Evolutionary conservation across 176 grass and related monocot genomes (phyloP).

Genomic region (Oryza coarctata): DNA sequence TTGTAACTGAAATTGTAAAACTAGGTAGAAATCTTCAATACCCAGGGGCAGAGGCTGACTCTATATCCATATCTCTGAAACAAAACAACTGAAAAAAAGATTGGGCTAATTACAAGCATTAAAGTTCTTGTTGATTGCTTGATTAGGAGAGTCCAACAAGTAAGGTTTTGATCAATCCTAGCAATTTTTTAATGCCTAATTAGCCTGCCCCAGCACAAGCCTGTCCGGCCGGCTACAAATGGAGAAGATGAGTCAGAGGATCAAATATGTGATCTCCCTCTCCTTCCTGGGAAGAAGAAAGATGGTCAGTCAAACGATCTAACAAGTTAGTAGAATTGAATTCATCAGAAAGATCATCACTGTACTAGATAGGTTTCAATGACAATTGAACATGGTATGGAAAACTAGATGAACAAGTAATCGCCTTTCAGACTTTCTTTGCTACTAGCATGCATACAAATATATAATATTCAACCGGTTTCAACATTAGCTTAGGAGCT

Average conservation of each 20-base stretch:
- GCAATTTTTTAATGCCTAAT: not conserved
- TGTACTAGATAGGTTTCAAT: not conserved
- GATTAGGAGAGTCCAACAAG: not conserved
- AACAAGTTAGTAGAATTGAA: not conserved
- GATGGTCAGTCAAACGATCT: not conserved
- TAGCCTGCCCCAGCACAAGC: not conserved
- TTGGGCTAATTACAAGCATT: not conserved
- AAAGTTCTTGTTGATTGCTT: not conserved
- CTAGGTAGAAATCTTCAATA: not conserved
- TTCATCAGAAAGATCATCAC: not conserved
- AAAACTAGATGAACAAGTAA: not conserved
- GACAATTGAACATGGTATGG: not conserved
- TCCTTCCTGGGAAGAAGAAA: not conserved
- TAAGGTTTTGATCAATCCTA: not conserved
- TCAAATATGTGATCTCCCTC: not conserved
- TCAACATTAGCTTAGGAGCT: too few species aligned
- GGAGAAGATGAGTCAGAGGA: not conserved
- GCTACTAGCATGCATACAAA: not conserved
- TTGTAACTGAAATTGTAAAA: not conserved
- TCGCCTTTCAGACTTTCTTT: not conserved
- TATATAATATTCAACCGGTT: not conserved
- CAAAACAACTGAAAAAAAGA: not conserved
- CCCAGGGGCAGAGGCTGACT: not conserved
- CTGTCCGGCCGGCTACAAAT: not conserved
- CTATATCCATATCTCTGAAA: not conserved